Evolutionary conservation across 2,329 filamentous ascomycete species (phyloP).

Genomic region (Colletotrichum sp.): DNA sequence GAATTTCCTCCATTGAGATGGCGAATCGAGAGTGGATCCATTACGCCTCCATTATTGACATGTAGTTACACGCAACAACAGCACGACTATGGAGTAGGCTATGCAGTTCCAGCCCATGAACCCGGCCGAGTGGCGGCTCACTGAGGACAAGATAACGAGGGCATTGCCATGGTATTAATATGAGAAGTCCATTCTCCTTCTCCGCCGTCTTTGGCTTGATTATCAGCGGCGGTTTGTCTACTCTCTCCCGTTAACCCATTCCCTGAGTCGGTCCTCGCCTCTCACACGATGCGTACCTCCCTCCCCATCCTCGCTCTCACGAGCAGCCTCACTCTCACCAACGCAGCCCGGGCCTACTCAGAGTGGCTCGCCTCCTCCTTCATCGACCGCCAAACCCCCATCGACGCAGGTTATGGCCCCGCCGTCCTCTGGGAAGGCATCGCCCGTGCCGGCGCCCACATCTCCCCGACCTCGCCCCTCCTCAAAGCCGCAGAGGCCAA

Average conservation of each 20-base stretch:
- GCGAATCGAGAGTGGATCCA: neutral
- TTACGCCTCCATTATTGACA: neutral
- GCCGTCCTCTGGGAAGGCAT: slow-evolving; percentile 14
- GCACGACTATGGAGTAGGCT: neutral
- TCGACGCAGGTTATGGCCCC: slow-evolving; percentile 4
- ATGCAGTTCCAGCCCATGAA: neutral
- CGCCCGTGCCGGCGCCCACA: neutral
- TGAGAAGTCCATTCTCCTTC: neutral
- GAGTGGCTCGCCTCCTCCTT: slow-evolving; percentile 15
- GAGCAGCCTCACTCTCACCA: neutral
- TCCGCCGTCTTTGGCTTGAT: neutral
- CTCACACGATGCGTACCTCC: neutral
- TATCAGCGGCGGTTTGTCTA: neutral
- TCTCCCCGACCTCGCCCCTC: neutral
- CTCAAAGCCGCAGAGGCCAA: slow-evolving; percentile 1
- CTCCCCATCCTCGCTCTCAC: neutral
- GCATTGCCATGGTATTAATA: neutral
- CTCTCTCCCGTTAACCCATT: neutral
- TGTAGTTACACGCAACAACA: neutral
- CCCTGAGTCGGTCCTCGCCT: neutral
- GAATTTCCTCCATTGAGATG: slow-evolving; percentile 5
- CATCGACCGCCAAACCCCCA: neutral
- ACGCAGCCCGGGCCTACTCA: neutral
- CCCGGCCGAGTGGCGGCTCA: neutral
- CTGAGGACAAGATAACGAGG: neutral